Conservation (phyloP, 2,329 filamentous ascomycete genomes). For the Trichothecium roseum region DNA sequence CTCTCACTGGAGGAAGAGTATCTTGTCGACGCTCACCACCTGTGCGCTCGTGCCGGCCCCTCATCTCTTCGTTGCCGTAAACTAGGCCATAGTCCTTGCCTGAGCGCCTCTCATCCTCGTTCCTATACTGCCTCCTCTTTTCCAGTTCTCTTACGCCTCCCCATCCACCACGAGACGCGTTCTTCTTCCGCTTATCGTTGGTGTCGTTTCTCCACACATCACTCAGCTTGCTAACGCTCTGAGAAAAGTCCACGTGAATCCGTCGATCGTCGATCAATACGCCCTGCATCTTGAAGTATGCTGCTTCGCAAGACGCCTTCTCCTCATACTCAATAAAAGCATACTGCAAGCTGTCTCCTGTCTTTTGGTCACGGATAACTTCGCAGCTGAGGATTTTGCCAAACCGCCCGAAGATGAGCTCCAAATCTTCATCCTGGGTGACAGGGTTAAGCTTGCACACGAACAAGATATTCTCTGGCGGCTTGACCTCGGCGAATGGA, state of each 20-base stretch:
- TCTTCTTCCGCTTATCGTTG: conserved; percentile 63
- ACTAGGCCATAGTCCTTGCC: conserved; percentile 64
- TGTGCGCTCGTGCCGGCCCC: conserved; percentile 32
- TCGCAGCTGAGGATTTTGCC: conserved; percentile 93
- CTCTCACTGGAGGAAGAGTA: conserved; percentile 3
- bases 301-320: conserved; percentile 84
- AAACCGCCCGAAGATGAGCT: conserved; percentile 94
- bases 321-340: conserved; percentile 96
- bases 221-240: conserved; percentile 81
- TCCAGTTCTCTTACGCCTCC: conserved; percentile 83
- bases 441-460: conserved; percentile 98
- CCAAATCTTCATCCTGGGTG: conserved; percentile 85
- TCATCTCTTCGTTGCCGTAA: conserved; percentile 63
- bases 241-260: conserved; percentile 97
- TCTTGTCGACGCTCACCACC: conserved; percentile 3
- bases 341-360: conserved; percentile 91
- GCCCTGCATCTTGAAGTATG: conserved; percentile 98
- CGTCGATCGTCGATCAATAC: conserved; percentile 94
- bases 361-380: conserved; percentile 87
- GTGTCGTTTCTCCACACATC: conserved; percentile 82
- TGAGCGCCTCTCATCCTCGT: conserved; percentile 39
- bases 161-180: conserved; percentile 61
- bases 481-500: conserved; percentile 94
- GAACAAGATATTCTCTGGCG: conserved; percentile 93
- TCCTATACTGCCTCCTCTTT: conserved; percentile 81